Conservation (phyloP, 345 rosid genomes). For the Gossypioides kirkii region DNA sequence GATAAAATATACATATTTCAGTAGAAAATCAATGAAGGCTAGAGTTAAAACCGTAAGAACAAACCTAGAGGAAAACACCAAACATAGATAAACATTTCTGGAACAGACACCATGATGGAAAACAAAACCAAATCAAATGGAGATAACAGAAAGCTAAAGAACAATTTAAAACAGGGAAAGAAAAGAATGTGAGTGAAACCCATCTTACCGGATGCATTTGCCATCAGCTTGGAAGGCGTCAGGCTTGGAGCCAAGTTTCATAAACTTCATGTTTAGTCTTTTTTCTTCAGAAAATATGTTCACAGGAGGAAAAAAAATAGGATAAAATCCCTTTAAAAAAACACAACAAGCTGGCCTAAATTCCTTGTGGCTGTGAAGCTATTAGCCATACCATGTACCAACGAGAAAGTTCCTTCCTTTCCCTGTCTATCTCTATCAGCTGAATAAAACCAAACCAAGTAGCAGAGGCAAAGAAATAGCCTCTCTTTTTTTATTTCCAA, state of each 20-base stretch:
- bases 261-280: slow-evolving; percentile 64
- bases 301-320: not conserved
- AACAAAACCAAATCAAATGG: not conserved
- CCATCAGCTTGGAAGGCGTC: slow-evolving; percentile 78
- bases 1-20: not conserved
- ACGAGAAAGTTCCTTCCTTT: not conserved
- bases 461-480: not conserved
- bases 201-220: slow-evolving; percentile 55
- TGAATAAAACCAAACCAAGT: slow-evolving; percentile 1
- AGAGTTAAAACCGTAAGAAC: not conserved
- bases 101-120: not conserved
- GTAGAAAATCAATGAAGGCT: not conserved
- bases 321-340: slow-evolving; percentile 14
- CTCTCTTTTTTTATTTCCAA: no score
- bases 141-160: not conserved
- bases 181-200: slow-evolving; percentile 10
- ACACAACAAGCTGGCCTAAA: slow-evolving; percentile 14
- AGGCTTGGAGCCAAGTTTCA: slow-evolving; percentile 94
- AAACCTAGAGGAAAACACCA: not conserved
- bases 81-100: not conserved
- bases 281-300: slow-evolving; percentile 11
- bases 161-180: not conserved
- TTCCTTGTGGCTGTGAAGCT: slow-evolving; percentile 12
- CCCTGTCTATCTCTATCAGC: not conserved
- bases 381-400: not conserved